Base-by-base conservation (phyloP, 2,329 filamentous ascomycete genomes). In the Laburnicola sp. region DNA sequence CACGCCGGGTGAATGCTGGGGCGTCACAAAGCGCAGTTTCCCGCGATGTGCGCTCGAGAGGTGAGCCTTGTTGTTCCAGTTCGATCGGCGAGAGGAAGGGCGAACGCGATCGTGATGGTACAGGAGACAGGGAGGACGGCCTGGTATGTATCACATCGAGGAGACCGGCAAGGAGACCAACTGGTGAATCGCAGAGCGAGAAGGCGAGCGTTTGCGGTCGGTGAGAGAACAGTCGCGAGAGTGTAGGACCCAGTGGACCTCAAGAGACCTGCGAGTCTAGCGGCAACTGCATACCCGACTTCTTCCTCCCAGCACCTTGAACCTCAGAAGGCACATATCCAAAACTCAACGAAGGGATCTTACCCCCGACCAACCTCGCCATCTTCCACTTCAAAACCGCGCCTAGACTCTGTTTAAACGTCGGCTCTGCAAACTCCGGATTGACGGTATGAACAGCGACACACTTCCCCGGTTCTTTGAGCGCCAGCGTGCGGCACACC, bases 401-500 rank as follows among this genome's bases (percentile, higher is more conserved):
- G 23, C 77, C 51, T 0, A 78, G 76, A 1, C 76, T 74, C 2
- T 69, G 66, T 16, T 71, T 69, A 1, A 78, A 56, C 7, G 61
- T 79, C 2, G 86, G 86, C 30, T 75, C 65, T 1, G 66, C 65
- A 9, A 87, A 71, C 0, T 79, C 75, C 2, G 85, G 84, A 8
- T 82, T 81, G 36, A 86, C 78, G 3, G 87, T 77, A 66, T 88
- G 84, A 1, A 82, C 75, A 0, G 82, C 86, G 3, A 85, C 58
- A 60, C 85, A 87, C 31, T 77, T 80, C 11, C 76, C 66, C 0
- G 74, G 54, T 51, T 82, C 75, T 6, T 72, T 66, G 5, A 77
- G 67, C 1, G 82, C 80, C 6, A 88, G 65, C 11, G 71, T 64
- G 9, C 74, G 71, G 50, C 66, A 72, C 28, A 78, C 70, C 8